These are phyloP conservation scores for Dactylellina haptotyla DNA, from an alignment of 2,329 filamentous ascomycete species.

Conservation along the genomic window DNA sequence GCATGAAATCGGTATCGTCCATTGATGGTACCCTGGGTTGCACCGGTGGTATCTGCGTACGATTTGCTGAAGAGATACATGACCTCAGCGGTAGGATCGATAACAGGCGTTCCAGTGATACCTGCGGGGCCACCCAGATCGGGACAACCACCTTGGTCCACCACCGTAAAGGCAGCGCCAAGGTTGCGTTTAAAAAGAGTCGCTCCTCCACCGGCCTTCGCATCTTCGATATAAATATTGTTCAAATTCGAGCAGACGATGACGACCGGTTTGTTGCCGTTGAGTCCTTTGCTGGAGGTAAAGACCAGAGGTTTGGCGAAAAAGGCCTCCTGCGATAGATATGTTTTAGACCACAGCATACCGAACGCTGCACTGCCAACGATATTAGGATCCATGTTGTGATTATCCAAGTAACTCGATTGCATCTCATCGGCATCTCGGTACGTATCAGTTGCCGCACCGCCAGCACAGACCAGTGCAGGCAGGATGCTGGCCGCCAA, in stretches of 20 bases:
- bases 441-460: slow-evolving; percentile 56
- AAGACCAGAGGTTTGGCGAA: slow-evolving; percentile 41
- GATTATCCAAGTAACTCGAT: slow-evolving; percentile 62
- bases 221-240: slow-evolving; percentile 40
- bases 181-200: slow-evolving; percentile 20
- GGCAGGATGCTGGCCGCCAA: slow-evolving; percentile 13
- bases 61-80: slow-evolving; percentile 64
- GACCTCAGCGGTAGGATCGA: slow-evolving; percentile 64
- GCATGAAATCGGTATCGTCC: slow-evolving; percentile 59
- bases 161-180: slow-evolving; percentile 12
- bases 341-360: slow-evolving; percentile 56
- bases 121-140: slow-evolving; percentile 58
- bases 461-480: slow-evolving; percentile 17
- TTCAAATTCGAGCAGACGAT: slow-evolving; percentile 32
- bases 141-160: slow-evolving; percentile 21
- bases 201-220: slow-evolving; percentile 11
- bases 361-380: slow-evolving; percentile 61
- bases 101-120: slow-evolving; percentile 64
- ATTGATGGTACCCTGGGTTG: slow-evolving; percentile 47
- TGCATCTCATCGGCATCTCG: slow-evolving; percentile 60
- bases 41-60: slow-evolving; percentile 58
- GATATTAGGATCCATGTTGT: slow-evolving; percentile 62
- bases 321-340: slow-evolving; percentile 24
- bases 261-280: slow-evolving; percentile 28
- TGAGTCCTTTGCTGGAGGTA: slow-evolving; percentile 34